Base-by-base conservation (phyloP, 139 green algal genomes). In the Yamagishiella unicocca region DNA sequence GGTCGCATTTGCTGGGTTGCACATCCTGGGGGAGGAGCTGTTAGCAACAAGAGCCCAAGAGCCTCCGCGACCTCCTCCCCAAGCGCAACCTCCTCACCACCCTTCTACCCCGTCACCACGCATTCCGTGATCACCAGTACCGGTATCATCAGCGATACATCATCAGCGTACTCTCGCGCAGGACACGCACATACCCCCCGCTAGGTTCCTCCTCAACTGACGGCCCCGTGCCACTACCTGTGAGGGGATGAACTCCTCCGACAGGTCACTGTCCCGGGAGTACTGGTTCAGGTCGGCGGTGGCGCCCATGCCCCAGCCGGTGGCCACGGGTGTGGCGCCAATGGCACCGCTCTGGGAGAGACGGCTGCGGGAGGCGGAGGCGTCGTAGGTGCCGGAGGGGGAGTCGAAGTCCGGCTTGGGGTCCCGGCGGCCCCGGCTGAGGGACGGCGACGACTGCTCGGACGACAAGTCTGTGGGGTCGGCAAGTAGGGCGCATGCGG, bases 241-340 rank as follows among this genome's bases (percentile, higher is more conserved):
- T 27, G 79, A 62, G 24, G 79, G 79, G 14, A 85, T 64, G 62
- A 76, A 85, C 42, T 85, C 79, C 79, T 85, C 79, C 42, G 79
- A 85, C 42, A 85, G 79, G 61, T 85, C 78, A 17, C 58, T 75
- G 54, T 84, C 78, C 14, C 79, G 38, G 21, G 61, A 76, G n/a
- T 61, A 85, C 22, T 46, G 37, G 5, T 74, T 35, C 8, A 53
- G 24, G 53, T 85, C 79, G 22, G 55, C 61, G 1, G 50, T 12
- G 33, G 10, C 31, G 75, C 53, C 22, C 7, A 14, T 0, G 17
- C 42, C 33, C 79, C 79, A 85, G 2, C 12, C 61, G 17, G 79
- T 61, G 2, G 79, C 79, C n/a, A 85, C 61, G 21, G 61, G 40
- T 2, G 38, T 25, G 7, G 42, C 40, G 4, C 61, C 74, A 46